These are phyloP conservation scores for Didymella keratinophila DNA, from an alignment of 2,329 filamentous ascomycete species.

Conservation along the genomic window DNA sequence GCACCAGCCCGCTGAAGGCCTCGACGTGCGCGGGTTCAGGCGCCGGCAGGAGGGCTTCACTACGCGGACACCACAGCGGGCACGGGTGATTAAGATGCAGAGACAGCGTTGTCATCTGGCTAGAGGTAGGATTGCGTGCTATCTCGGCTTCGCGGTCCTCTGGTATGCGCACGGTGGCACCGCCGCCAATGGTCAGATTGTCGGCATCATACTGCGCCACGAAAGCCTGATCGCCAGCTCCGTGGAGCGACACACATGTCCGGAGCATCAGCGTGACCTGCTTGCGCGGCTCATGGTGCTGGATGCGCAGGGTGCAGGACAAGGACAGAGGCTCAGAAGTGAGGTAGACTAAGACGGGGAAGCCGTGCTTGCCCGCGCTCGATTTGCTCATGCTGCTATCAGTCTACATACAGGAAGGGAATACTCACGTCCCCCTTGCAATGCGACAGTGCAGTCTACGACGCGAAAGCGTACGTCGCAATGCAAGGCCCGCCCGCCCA, in stretches of 20 bases:
- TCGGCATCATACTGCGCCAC: constrained; percentile 1
- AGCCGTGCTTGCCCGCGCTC: background rate
- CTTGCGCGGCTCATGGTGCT: background rate
- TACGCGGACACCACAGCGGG: constrained; percentile 3
- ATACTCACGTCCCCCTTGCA: background rate
- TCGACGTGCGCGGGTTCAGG: background rate
- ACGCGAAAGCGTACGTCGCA: background rate
- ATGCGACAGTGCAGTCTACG: background rate
- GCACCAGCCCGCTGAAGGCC: constrained; percentile 1
- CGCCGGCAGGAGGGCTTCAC: background rate
- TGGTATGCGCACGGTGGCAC: background rate
- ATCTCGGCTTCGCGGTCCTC: background rate
- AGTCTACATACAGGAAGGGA: background rate
- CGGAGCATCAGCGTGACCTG: constrained; percentile 2
- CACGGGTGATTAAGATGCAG: background rate
- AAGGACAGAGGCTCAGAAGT: background rate
- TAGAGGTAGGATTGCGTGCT: background rate
- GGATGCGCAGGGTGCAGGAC: background rate
- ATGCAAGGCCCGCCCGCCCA: constrained; percentile 7
- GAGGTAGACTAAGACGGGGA: background rate
- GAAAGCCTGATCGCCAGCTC: background rate
- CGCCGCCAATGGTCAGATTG: background rate
- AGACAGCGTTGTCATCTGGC: background rate
- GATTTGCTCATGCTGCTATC: constrained; percentile 1
- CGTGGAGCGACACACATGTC: background rate